phyloP scores from a whole-genome alignment of 2,329 filamentous ascomycete genomes.

The Fusarium transvaalense region DNA sequence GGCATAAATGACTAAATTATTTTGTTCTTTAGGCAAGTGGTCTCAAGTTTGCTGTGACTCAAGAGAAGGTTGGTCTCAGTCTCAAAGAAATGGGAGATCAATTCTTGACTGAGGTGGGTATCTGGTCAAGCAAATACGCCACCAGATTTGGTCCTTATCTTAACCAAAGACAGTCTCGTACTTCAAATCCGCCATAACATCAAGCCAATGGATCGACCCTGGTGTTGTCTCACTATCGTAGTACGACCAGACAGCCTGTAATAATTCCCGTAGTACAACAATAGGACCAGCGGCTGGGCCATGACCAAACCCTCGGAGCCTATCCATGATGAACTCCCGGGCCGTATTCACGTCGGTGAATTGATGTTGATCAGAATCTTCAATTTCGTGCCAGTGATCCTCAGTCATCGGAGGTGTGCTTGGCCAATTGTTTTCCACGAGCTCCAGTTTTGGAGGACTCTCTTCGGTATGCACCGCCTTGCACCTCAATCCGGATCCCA shows the following conservation, averaged over 20 bases:
- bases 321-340: conserved; percentile 28
- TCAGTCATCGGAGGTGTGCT: not conserved
- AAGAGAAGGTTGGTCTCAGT: too few species aligned
- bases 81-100: not conserved
- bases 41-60: too few species aligned
- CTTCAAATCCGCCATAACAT: conserved; percentile 32
- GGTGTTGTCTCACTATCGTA: conserved; percentile 34
- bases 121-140: not conserved
- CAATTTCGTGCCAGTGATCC: not conserved
- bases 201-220: conserved; percentile 26
- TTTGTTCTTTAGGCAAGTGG: too few species aligned
- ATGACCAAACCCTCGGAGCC: conserved; percentile 2
- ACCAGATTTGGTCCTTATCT: not conserved
- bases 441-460: not conserved
- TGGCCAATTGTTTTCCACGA: not conserved
- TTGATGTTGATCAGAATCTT: not conserved
- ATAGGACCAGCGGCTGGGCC: conserved; percentile 28
- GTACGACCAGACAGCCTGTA: conserved; percentile 31
- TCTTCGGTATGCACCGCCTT: conserved; percentile 19
- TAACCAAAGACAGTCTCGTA: conserved; percentile 39
- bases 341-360: conserved; percentile 21
- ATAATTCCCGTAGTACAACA: conserved; percentile 24
- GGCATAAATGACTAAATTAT: too few species aligned
- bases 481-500: conserved; percentile 25
- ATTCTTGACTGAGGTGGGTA: not conserved